These are phyloP conservation scores for Ananas comosus DNA, from an alignment of 176 grass and related monocot genomes.

Conservation along the genomic window DNA sequence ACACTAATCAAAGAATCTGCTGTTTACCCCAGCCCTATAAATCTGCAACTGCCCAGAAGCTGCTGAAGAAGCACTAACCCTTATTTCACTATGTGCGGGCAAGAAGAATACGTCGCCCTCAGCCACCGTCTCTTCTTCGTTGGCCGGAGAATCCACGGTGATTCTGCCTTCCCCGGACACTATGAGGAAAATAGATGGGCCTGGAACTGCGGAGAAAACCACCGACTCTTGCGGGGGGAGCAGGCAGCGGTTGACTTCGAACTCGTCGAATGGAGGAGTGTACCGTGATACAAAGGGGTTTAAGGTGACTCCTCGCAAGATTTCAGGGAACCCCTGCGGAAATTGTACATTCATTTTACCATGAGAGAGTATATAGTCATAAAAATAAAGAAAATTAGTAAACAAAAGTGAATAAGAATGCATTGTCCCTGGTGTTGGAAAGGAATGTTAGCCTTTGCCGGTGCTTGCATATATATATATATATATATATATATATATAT, in stretches of 20 bases:
- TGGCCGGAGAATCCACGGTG: constrained; percentile 15
- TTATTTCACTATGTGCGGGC: constrained; percentile 44
- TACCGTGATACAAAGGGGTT: constrained; percentile 49
- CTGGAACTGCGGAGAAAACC: constrained; percentile 40
- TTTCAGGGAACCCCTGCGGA: constrained; percentile 59
- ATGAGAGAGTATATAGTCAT: background rate
- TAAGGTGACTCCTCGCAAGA: constrained; percentile 40
- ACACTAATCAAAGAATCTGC: constrained; percentile 54
- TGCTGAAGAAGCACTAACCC: constrained; percentile 24
- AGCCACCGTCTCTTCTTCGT: constrained; percentile 25
- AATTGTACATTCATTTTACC: background rate
- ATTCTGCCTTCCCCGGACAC: constrained; percentile 43
- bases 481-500: too few relatives aligned
- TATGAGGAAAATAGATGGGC: constrained; percentile 70
- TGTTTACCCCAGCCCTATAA: constrained; percentile 74
- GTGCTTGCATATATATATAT: too few relatives aligned
- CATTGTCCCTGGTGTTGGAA: too few relatives aligned
- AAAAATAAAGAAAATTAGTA: background rate
- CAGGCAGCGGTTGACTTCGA: constrained; percentile 58
- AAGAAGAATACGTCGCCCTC: constrained; percentile 72
- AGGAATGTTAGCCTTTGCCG: too few relatives aligned
- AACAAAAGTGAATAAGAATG: background rate
- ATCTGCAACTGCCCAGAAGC: constrained; percentile 27
- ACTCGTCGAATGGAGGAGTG: constrained; percentile 77
- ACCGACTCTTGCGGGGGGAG: constrained; percentile 31